Conservation (phyloP, 78 protist genomes). For the Guillardia theta region DNA sequence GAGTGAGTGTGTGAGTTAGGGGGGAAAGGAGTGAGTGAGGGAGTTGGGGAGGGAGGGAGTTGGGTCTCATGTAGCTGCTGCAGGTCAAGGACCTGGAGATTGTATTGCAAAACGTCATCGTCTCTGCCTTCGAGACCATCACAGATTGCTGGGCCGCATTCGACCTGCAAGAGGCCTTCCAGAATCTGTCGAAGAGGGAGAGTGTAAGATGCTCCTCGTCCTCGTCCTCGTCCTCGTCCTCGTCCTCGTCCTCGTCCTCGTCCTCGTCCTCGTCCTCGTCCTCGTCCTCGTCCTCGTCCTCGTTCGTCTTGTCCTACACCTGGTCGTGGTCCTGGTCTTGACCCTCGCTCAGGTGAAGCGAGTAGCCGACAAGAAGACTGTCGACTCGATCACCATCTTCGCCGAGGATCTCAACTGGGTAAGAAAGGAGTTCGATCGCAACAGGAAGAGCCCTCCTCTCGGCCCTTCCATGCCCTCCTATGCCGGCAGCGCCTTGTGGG, state of each 20-base stretch:
- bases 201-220: not conserved
- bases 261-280: not conserved
- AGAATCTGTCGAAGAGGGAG: not conserved
- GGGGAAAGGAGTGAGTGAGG: no score
- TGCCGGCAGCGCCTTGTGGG: slow-evolving; percentile 80
- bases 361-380: not conserved
- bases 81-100: not conserved
- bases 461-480: slow-evolving; percentile 43
- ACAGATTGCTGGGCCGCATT: not conserved
- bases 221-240: not conserved
- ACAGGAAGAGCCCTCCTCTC: slow-evolving; percentile 56
- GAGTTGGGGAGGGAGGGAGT: no score
- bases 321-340: not conserved
- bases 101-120: not conserved
- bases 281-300: not conserved
- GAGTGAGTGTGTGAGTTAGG: no score
- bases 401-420: not conserved
- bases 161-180: not conserved
- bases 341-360: not conserved
- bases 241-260: not conserved
- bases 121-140: not conserved
- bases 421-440: slow-evolving; percentile 49
- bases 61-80: no score
- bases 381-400: not conserved
- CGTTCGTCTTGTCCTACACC: not conserved